Evolutionary conservation across 306 rosid genomes (phyloP).

Genomic region (Astragalus membranaceus): DNA sequence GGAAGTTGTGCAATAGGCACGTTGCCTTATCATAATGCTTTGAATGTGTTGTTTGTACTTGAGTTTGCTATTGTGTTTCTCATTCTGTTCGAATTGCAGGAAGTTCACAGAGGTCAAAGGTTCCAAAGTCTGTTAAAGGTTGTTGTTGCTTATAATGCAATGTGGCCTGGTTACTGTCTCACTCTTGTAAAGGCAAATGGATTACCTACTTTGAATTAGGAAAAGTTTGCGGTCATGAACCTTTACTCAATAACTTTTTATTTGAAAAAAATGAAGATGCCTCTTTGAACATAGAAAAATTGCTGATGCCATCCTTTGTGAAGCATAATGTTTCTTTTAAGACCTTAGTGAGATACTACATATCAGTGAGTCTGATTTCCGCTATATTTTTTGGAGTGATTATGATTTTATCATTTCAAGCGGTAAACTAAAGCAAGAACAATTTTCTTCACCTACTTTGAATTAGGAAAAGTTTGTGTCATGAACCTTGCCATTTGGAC

Average conservation of each 20-base stretch:
- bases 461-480: too few relatives aligned
- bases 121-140: not conserved
- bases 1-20: not conserved
- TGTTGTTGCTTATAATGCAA: not conserved
- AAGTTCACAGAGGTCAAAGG: not conserved
- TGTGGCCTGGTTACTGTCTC: not conserved
- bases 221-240: not conserved
- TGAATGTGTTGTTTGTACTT: not conserved
- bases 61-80: not conserved
- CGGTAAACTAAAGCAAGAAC: not conserved
- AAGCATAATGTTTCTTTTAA: too few relatives aligned
- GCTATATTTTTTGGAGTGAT: not conserved
- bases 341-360: not conserved
- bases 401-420: not conserved
- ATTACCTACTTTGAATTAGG: not conserved
- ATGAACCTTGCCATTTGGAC: not conserved
- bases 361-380: not conserved
- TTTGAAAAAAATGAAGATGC: not conserved
- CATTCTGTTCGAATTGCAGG: conserved; percentile 5
- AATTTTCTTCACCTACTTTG: too few relatives aligned
- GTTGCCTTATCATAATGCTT: not conserved
- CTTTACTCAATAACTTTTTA: not conserved
- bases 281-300: not conserved
- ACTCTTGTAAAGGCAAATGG: not conserved
- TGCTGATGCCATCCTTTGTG: not conserved